phyloP scores from a whole-genome alignment of 176 grass and related monocot genomes.

The Rhynchospora tenuis region DNA sequence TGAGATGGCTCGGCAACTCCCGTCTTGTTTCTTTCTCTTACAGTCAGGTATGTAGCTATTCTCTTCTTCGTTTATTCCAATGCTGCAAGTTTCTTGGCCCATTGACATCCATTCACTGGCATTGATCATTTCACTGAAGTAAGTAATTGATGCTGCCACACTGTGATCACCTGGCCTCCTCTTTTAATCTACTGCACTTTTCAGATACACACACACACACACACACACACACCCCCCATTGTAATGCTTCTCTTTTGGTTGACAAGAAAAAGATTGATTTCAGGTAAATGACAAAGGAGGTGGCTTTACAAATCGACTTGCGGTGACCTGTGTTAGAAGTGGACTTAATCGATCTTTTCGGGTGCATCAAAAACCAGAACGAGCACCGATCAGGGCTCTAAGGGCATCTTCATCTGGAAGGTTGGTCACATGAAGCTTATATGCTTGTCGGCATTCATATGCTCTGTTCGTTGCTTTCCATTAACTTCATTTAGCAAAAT shows the following conservation, averaged over 20 bases:
- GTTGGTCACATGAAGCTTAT: slow-evolving; percentile 21
- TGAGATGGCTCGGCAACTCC: slow-evolving; percentile 98
- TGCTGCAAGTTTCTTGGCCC: slow-evolving; percentile 13
- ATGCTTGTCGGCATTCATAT: neutral
- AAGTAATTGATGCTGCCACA: slow-evolving; percentile 6
- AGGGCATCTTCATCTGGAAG: slow-evolving; percentile 96
- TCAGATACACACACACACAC: no score
- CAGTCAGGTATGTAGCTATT: slow-evolving; percentile 48
- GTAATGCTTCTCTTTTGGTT: neutral
- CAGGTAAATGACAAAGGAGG: slow-evolving; percentile 93
- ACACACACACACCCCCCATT: no score
- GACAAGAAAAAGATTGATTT: slow-evolving; percentile 24
- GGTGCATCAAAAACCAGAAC: slow-evolving; percentile 94
- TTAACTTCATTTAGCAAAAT: neutral
- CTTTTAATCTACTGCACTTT: neutral
- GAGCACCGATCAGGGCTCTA: slow-evolving; percentile 91
- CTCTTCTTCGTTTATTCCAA: slow-evolving; percentile 20
- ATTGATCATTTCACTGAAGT: slow-evolving; percentile 24
- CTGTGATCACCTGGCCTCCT: neutral
- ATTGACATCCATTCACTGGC: neutral
- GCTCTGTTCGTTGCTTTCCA: neutral
- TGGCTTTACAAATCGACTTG: slow-evolving; percentile 84
- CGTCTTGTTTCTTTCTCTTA: slow-evolving; percentile 97
- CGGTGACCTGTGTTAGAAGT: slow-evolving; percentile 92
- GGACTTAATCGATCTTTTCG: slow-evolving; percentile 91